Percentiles rank a stretch among this genome's conserved stretches.
These are phyloP conservation scores for Seiridium cupressi DNA, from an alignment of 2,329 filamentous ascomycete species.

Conservation along the genomic window DNA sequence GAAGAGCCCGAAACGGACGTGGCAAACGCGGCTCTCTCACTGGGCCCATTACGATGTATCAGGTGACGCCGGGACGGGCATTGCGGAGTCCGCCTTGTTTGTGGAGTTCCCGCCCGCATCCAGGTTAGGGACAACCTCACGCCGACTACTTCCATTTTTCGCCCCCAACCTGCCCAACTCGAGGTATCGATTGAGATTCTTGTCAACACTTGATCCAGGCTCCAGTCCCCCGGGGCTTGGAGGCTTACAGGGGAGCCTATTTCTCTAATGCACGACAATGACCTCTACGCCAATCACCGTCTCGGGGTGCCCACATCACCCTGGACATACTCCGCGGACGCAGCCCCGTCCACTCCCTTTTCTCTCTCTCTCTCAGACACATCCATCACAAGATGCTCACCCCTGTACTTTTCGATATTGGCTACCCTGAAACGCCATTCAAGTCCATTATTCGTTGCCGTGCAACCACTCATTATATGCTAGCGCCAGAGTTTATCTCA, in stretches of 20 bases:
- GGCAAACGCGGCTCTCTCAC: slow-evolving; percentile 6
- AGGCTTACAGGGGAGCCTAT: background rate
- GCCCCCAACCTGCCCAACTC: background rate
- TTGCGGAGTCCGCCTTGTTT: slow-evolving; percentile 4
- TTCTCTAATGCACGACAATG: slow-evolving; percentile 2
- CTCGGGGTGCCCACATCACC: background rate
- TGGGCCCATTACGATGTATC: slow-evolving; percentile 6
- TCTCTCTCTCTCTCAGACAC: background rate
- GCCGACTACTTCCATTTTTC: background rate
- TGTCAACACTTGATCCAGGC: background rate
- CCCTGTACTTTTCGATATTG: too few relatives aligned
- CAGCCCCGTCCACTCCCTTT: background rate
- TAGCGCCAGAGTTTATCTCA: too few relatives aligned
- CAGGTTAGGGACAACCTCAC: background rate
- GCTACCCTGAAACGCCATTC: too few relatives aligned
- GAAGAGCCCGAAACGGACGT: background rate
- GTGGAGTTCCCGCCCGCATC: slow-evolving; percentile 1
- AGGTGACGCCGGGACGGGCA: slow-evolving; percentile 1
- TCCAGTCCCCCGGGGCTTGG: background rate
- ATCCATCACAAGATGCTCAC: too few relatives aligned
- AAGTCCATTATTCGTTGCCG: too few relatives aligned
- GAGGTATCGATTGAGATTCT: background rate
- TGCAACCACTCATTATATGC: too few relatives aligned
- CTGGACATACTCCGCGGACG: background rate
- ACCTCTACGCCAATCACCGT: background rate